Conservation (phyloP, 805 yeast species). For the Clavispora asparagi region DNA sequence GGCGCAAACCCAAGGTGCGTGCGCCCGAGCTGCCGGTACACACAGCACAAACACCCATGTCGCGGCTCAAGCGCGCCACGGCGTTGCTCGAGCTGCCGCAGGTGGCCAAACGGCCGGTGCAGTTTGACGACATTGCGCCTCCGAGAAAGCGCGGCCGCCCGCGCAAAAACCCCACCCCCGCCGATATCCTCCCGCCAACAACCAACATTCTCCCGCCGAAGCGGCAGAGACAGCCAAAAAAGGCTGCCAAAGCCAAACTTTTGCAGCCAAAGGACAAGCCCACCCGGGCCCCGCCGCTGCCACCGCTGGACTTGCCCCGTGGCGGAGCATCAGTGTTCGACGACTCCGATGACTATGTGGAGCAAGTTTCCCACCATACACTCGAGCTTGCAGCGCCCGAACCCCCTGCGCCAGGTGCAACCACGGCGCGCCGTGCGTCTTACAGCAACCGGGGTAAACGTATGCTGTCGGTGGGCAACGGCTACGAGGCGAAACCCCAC, state of each 20-base stretch:
- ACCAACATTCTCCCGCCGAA: background rate
- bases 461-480: constrained; percentile 70
- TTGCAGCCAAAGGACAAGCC: background rate
- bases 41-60: constrained; percentile 12
- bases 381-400: constrained; percentile 14
- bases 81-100: constrained; percentile 8
- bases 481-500: constrained; percentile 64
- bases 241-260: background rate
- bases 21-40: constrained; percentile 7
- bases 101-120: constrained; percentile 1
- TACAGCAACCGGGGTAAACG: constrained; percentile 62
- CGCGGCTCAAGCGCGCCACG: constrained; percentile 11
- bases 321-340: background rate
- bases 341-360: constrained; percentile 21
- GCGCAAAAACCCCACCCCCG: background rate
- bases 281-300: background rate
- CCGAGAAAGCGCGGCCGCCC: constrained; percentile 2
- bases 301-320: background rate
- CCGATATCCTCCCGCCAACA: background rate
- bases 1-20: constrained; percentile 1
- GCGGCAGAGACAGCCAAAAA: background rate
- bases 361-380: constrained; percentile 26
- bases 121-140: constrained; percentile 10
- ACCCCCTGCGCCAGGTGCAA: constrained; percentile 14
- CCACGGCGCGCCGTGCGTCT: constrained; percentile 43